Evolutionary conservation across 257 asterid genomes (phyloP), one percentile per base, ranked within the genome.

Genomic region (Fraxinus excelsior): DNA sequence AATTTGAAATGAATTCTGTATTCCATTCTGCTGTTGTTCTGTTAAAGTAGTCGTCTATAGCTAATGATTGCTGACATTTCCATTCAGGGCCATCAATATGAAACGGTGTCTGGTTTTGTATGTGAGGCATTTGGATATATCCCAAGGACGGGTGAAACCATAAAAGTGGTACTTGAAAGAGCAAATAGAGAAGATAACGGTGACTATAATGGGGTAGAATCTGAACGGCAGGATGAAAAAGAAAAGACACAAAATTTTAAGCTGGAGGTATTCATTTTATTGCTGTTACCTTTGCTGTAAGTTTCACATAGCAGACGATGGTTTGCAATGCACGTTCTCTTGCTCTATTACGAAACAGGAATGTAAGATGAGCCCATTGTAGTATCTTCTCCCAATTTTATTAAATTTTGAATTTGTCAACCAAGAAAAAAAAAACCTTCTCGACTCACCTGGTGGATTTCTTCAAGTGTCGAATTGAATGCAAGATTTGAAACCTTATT

Each of bases 101-200:
- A 95, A 85, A 93, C 98, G 16, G 99, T 95, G 73, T 93, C 99
- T 10, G 99, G 99, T 62, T 95, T 93, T 84, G 90, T 95, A 28
- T 95, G 99, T 49, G 99, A 95, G 88, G 98, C 97, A 84, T 95
- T 95, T 40, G 99, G 99, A 64, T 95, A 95, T 80, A 95, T 95
- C 76, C 99, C 99, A 4, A 91, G 96, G 82, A 91, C 99, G 29
- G 98, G 99, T 29, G 99, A 95, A 86, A 93, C 93, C 58, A 90
- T 89, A 72, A 88, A 91, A 81, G 96, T 95, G 70, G 90, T 90
- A 38, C 90, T 95, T 71, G 98, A 93, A 86, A 91, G 87, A 80
- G 93, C 72, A 80, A 85, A 79, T 58, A 89, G 82, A 69, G 98
- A 90, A 79, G 98, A 95, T 68, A 87, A 80, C 74, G 90, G 81